These are phyloP conservation scores for Oenanthe sinensis DNA, from an alignment of 129 eudicot genomes.

Conservation along the genomic window DNA sequence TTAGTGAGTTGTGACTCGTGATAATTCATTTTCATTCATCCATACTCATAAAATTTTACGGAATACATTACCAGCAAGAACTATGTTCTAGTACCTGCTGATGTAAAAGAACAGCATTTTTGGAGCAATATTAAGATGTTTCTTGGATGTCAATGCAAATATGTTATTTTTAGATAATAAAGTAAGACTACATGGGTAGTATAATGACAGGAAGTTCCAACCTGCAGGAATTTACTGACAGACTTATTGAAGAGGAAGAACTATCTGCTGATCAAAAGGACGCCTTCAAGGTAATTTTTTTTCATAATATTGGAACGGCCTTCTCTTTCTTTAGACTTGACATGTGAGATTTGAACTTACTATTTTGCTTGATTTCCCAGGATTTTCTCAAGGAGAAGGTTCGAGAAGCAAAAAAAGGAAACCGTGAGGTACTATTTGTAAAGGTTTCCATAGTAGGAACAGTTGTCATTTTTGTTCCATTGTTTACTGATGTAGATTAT, in stretches of 20 bases:
- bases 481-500: not conserved
- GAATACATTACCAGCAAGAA: not conserved
- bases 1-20: not conserved
- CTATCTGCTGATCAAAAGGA: constrained; percentile 73
- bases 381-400: constrained; percentile 69
- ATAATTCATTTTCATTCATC: not conserved
- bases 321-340: not conserved
- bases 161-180: not conserved
- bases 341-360: not conserved
- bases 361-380: constrained; percentile 16
- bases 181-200: not conserved
- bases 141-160: not conserved
- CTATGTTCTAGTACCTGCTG: not conserved
- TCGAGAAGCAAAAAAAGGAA: constrained; percentile 70
- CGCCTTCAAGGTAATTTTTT: constrained; percentile 52
- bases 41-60: not conserved
- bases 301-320: not conserved
- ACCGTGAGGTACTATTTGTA: constrained; percentile 60
- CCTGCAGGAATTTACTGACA: constrained; percentile 62
- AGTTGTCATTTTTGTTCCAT: not conserved
- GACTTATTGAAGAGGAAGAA: constrained; percentile 59
- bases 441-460: not conserved
- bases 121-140: not conserved
- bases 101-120: not conserved
- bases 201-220: not conserved